A percentile compares a stretch with the other conserved stretches of the same genome.
Evolutionary conservation across 257 asterid species (phyloP).

Genomic region (Anisodus acutangulus): DNA sequence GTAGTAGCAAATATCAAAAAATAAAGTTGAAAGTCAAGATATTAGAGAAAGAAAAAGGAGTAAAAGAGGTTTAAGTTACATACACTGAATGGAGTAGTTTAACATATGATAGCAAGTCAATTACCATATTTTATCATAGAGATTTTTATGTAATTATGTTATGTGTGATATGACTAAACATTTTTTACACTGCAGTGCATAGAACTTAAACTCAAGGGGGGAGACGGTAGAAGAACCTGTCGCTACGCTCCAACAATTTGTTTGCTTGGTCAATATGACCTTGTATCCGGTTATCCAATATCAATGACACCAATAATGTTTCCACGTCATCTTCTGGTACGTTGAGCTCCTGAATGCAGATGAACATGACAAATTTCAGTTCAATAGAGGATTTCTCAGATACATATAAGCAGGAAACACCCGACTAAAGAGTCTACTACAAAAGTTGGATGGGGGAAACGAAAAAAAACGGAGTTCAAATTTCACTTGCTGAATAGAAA

Average conservation of each 20-base stretch:
- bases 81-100: neutral
- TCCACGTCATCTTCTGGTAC: conserved; percentile 95
- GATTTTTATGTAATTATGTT: neutral
- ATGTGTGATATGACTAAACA: neutral
- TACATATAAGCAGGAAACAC: neutral
- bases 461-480: neutral
- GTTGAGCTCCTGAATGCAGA: conserved; percentile 74
- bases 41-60: neutral
- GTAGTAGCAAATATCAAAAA: conserved; percentile 24
- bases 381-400: neutral
- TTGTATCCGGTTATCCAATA: conserved; percentile 83
- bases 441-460: neutral
- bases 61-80: neutral
- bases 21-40: neutral
- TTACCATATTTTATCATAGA: neutral
- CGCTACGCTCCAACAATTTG: conserved; percentile 84
- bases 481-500: neutral
- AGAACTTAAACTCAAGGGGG: neutral
- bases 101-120: neutral
- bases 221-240: conserved; percentile 54
- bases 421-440: neutral
- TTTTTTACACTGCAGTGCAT: neutral
- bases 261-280: conserved; percentile 97
- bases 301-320: conserved; percentile 83
- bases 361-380: neutral